These are phyloP conservation scores for Cucumis hystrix DNA, from an alignment of 306 rosid species.

Conservation along the genomic window DNA sequence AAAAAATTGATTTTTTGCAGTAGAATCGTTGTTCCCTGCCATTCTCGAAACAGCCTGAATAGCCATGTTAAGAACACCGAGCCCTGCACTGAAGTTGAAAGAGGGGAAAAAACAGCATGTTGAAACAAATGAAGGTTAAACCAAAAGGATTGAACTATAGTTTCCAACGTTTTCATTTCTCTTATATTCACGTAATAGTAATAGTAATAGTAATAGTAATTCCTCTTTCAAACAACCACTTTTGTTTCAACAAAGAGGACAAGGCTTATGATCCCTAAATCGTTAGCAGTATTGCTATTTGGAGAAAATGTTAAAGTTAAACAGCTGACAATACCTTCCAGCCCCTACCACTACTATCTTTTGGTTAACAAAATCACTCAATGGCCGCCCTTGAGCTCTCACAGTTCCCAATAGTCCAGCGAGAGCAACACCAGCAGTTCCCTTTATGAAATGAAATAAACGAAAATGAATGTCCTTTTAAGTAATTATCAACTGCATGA, in stretches of 20 bases:
- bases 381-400: slow-evolving; percentile 87
- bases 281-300: slow-evolving; percentile 9
- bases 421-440: slow-evolving; percentile 99
- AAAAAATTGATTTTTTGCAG: slow-evolving; percentile 58
- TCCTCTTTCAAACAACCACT: background rate
- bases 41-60: slow-evolving; percentile 70
- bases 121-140: background rate
- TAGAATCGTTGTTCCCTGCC: slow-evolving; percentile 43
- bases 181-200: background rate
- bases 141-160: background rate
- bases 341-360: slow-evolving; percentile 98
- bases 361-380: slow-evolving; percentile 70
- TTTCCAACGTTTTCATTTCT: background rate
- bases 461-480: background rate
- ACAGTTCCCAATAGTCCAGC: slow-evolving; percentile 93
- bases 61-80: slow-evolving; percentile 84
- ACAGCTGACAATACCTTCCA: slow-evolving; percentile 57
- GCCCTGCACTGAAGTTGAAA: slow-evolving; percentile 73
- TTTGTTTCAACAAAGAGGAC: slow-evolving; percentile 6
- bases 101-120: background rate
- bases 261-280: slow-evolving; percentile 10
- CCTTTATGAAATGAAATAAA: slow-evolving; percentile 41
- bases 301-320: background rate
- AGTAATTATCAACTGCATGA: slow-evolving; percentile 3
- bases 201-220: background rate